phyloP scores from a whole-genome alignment of 768 basidiomycete species.

The Xerocomellus amylosporus region DNA sequence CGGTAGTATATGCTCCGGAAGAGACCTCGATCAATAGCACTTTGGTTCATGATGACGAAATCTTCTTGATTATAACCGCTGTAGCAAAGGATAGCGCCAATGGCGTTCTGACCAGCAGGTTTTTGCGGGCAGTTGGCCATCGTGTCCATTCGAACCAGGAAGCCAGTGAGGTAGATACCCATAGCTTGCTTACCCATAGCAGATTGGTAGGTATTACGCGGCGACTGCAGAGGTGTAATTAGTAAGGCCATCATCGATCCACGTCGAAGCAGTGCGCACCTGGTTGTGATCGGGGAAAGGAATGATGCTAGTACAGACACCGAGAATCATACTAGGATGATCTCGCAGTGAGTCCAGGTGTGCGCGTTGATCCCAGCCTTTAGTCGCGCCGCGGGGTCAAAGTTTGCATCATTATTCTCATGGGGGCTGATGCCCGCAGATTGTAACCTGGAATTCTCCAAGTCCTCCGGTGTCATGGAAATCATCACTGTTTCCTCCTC shows the following conservation, averaged over 20 bases:
- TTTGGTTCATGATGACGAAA: slow-evolving; percentile 99
- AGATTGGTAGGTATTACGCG: slow-evolving; percentile 99
- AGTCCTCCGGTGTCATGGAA: slow-evolving; percentile 95
- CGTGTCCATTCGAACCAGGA: slow-evolving; percentile 98
- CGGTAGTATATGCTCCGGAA: slow-evolving; percentile 99
- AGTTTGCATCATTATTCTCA: slow-evolving; percentile 64
- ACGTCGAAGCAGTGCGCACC: slow-evolving; percentile 43
- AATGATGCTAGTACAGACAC: slow-evolving; percentile 98
- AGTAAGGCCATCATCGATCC: background rate
- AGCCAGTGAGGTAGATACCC: slow-evolving; percentile 98
- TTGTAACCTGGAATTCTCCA: slow-evolving; percentile 77
- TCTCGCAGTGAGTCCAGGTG: slow-evolving; percentile 98
- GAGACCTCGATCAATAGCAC: slow-evolving; percentile 94
- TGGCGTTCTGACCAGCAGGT: slow-evolving; percentile 98
- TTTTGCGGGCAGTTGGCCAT: slow-evolving; percentile 99
- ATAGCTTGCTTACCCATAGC: slow-evolving; percentile 99
- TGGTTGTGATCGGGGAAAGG: slow-evolving; percentile 99
- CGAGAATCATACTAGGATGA: slow-evolving; percentile 99
- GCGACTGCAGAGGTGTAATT: slow-evolving; percentile 74
- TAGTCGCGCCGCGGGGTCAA: slow-evolving; percentile 83
- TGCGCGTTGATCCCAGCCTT: slow-evolving; percentile 84
- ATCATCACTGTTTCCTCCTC: slow-evolving; percentile 99
- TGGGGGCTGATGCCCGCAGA: slow-evolving; percentile 56
- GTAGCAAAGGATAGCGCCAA: slow-evolving; percentile 97
- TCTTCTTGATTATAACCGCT: slow-evolving; percentile 99